These are phyloP conservation scores for Pseudogymnoascus sp. DNA, from an alignment of 2,329 filamentous ascomycete genomes.

Conservation along the genomic window DNA sequence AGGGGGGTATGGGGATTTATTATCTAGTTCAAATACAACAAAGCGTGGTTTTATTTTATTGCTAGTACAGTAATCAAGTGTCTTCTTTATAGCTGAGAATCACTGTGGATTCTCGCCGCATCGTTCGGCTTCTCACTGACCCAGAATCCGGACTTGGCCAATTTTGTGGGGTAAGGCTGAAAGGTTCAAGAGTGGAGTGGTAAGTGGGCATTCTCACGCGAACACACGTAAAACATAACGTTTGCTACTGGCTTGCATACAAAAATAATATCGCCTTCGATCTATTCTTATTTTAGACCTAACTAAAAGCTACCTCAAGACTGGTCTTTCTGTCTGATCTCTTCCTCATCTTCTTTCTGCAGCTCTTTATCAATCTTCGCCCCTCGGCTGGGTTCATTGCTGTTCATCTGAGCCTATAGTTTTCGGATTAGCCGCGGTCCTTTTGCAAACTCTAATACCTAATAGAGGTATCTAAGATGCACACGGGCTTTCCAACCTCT, in stretches of 20 bases:
- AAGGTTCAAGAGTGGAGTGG: neutral
- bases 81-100: neutral
- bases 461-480: no score
- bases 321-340: conserved; percentile 51
- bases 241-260: neutral
- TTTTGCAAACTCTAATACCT: no score
- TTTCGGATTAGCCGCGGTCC: conserved; percentile 6
- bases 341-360: conserved; percentile 58
- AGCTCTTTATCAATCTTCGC: conserved; percentile 65
- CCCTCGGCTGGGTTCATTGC: conserved; percentile 65
- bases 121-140: neutral
- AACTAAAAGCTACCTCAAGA: neutral
- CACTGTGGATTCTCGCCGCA: neutral
- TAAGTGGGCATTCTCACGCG: neutral
- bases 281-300: neutral
- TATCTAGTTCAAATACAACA: neutral
- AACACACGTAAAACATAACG: neutral
- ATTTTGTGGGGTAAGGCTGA: conserved; percentile 8
- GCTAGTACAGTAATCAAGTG: neutral
- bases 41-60: neutral
- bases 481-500: no score
- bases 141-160: neutral
- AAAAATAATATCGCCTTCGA: neutral
- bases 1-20: neutral
- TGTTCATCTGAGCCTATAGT: conserved; percentile 53